phyloP scores from a whole-genome alignment of 148 eudicot species.

The Chenopodium album region DNA sequence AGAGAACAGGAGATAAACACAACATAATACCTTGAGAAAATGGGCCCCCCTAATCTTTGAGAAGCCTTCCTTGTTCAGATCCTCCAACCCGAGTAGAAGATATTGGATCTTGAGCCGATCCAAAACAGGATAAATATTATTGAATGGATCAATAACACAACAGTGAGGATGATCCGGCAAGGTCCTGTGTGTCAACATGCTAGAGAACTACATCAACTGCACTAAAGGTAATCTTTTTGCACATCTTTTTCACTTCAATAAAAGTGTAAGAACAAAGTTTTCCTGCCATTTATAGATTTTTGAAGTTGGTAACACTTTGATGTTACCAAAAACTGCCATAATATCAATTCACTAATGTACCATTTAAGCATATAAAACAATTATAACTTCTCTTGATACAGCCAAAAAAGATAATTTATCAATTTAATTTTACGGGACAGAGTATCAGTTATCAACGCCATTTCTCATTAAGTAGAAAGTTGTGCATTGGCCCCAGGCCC shows the following conservation, averaged over 20 bases:
- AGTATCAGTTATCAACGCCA: background rate
- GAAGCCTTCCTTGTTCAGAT: conserved; percentile 44
- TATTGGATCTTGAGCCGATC: conserved; percentile 79
- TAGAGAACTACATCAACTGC: conserved; percentile 10
- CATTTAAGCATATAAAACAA: background rate
- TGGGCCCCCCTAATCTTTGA: conserved; percentile 65
- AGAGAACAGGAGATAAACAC: background rate
- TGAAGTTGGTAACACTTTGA: background rate
- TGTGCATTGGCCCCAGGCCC: background rate
- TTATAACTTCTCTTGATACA: background rate
- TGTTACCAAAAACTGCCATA: background rate
- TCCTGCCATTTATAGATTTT: background rate
- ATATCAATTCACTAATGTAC: background rate
- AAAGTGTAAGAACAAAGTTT: background rate
- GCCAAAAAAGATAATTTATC: background rate
- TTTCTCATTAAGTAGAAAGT: background rate
- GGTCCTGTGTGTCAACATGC: conserved; percentile 45
- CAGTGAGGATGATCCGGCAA: conserved; percentile 45
- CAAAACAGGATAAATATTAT: conserved; percentile 66
- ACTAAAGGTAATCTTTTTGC: background rate
- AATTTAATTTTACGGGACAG: background rate
- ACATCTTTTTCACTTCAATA: background rate
- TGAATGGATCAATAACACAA: conserved; percentile 77
- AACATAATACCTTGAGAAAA: conserved; percentile 65
- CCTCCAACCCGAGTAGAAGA: conserved; percentile 64